Conservation (phyloP, 2,329 filamentous ascomycete genomes). For the Fusarium brachygibbosum region DNA sequence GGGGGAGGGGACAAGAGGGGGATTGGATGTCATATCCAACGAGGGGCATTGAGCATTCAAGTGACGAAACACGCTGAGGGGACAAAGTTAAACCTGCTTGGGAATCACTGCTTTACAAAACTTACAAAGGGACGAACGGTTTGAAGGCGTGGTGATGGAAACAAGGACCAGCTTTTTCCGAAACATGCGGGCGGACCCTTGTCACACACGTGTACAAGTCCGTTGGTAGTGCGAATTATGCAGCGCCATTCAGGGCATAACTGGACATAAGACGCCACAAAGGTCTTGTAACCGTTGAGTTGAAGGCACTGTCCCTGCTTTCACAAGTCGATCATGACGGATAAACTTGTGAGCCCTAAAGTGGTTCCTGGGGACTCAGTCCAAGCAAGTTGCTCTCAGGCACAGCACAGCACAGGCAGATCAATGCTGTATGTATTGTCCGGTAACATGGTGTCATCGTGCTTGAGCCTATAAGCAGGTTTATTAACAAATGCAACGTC, state of each 20-base stretch:
- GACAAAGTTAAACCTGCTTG: constrained; percentile 14
- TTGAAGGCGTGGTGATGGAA: constrained; percentile 26
- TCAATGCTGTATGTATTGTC: constrained; percentile 1
- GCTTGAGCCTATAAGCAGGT: constrained; percentile 23
- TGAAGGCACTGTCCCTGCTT: constrained; percentile 17
- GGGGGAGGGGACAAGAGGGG: constrained; percentile 32
- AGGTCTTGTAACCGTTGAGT: constrained; percentile 17
- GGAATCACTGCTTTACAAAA: constrained; percentile 2
- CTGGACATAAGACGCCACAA: constrained; percentile 35
- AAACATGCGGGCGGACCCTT: constrained; percentile 40
- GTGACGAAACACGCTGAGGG: constrained; percentile 37
- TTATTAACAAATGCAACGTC: constrained; percentile 15
- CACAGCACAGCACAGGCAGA: background rate
- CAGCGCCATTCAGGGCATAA: constrained; percentile 38
- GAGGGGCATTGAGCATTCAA: constrained; percentile 30
- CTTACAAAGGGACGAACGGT: constrained; percentile 8
- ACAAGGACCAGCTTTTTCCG: constrained; percentile 37
- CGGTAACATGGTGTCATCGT: constrained; percentile 22
- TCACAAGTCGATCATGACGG: constrained; percentile 24
- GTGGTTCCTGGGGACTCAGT: constrained; percentile 14
- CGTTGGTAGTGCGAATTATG: constrained; percentile 33
- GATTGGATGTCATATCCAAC: constrained; percentile 1
- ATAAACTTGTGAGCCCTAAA: constrained; percentile 16
- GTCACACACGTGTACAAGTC: constrained; percentile 45
- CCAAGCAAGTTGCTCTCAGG: background rate